A percentile compares a stretch with the other conserved stretches of the same genome.
Evolutionary conservation across 208 protist species (phyloP).

Genomic region (Tritrichomonas foetus): DNA sequence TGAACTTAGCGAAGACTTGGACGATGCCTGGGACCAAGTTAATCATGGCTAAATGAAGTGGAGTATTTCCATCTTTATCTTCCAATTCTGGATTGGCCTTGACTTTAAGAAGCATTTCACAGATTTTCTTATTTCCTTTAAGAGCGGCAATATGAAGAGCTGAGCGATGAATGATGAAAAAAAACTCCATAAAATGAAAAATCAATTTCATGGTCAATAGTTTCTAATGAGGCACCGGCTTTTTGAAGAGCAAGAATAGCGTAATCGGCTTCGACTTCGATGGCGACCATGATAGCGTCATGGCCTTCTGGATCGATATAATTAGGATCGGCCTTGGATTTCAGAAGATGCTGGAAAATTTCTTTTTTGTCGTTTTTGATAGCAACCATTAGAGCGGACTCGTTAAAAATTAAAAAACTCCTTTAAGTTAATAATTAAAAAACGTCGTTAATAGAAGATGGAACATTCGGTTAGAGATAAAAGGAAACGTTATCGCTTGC

Average conservation of each 20-base stretch:
- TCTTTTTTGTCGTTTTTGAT: conserved; percentile 24
- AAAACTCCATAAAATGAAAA: no score
- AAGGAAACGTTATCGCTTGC: no score
- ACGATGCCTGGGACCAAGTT: neutral
- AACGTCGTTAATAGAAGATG: no score
- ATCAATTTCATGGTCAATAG: no score
- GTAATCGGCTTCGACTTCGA: no score
- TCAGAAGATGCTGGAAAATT: neutral
- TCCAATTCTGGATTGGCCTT: neutral
- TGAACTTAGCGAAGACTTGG: neutral
- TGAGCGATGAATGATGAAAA: no score
- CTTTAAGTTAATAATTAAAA: no score
- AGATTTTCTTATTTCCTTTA: neutral
- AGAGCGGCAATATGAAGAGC: neutral
- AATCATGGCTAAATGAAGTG: neutral
- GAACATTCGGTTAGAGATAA: no score
- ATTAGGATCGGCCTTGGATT: neutral
- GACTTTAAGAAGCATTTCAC: neutral
- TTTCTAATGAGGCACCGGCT: no score
- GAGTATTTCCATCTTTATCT: conserved; percentile 5
- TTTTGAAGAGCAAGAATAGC: no score
- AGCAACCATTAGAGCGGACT: neutral
- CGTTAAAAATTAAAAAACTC: no score
- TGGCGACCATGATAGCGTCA: no score
- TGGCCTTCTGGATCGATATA: neutral